Evolutionary conservation across 2,329 filamentous ascomycete genomes (phyloP), one percentile per base, ranked within the genome.

Genomic region (Hirsutella thompsonii): DNA sequence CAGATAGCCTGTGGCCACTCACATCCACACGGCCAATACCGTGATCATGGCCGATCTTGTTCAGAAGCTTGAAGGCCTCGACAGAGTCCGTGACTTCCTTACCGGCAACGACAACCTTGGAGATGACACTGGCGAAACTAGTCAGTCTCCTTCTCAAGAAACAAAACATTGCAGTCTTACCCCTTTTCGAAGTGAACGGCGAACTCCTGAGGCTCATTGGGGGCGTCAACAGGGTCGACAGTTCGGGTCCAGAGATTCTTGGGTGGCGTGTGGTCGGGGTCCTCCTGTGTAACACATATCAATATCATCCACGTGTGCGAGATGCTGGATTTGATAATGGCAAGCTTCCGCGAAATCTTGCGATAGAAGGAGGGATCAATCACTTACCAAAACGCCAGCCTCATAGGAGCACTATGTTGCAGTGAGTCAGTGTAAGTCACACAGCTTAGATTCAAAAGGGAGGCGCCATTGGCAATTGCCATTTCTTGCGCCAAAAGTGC

Each of bases 371-470:
- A 26, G 6, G 6, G 6, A 6, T 26, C 23, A 6, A 6, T 26
- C 28, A 32, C 37, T 19, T 32, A 38, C 37, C 44, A 86, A 70
- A 47, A 47, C 37, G 56, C 84, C 84, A 39, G 80, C 80, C 68
- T 93, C 86, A 61, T 92, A 93, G 46, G 67, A 73, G 69, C 79
- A 85, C 36, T 37, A 20, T n/a, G n/a, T 20, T 19, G 20, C 9
- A 21, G 9, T 11, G 26, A 37, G 36, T 37, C 20, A 37, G 36
- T 14, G n/a, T 13, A 23, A 26, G 23, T 26, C 23, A 26, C 23
- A 26, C 23, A 26, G 11, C 23, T 26, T 11, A 6, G 23, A 11
- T 26, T 26, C 6, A 26, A 26, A 26, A 11, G 6, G 11, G 23
- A 11, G 11, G 23, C 23, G 11, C 6, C 23, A 26, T 6, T 11